Conservation (phyloP, 257 asterid species). For the Salvia rosmarinus region DNA sequence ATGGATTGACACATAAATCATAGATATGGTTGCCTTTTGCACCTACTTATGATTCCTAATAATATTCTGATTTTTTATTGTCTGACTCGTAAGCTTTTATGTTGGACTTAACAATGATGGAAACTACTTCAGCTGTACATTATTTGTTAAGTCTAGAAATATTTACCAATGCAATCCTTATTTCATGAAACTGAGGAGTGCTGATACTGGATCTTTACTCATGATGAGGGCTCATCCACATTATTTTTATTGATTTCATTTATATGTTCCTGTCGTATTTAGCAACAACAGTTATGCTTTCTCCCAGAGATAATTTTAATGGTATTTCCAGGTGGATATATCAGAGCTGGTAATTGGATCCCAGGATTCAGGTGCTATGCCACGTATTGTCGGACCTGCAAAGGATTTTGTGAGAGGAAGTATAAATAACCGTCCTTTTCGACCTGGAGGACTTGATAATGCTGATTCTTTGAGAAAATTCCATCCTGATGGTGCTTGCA, state of each 20-base stretch:
- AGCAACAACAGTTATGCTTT: slow-evolving; percentile 9
- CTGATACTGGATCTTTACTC: slow-evolving; percentile 8
- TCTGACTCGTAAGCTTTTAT: neutral
- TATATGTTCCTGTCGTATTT: slow-evolving; percentile 22
- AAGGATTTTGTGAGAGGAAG: slow-evolving; percentile 96
- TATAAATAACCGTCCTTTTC: slow-evolving; percentile 83
- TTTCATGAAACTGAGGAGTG: neutral
- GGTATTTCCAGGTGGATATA: slow-evolving; percentile 65
- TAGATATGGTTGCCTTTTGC: slow-evolving; percentile 4
- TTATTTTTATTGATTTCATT: slow-evolving; percentile 23
- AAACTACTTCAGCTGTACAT: slow-evolving; percentile 21
- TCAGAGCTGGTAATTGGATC: slow-evolving; percentile 72
- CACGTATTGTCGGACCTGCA: slow-evolving; percentile 86
- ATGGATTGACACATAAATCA: neutral
- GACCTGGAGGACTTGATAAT: slow-evolving; percentile 85
- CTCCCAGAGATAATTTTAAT: slow-evolving; percentile 32
- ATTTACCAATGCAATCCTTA: neutral
- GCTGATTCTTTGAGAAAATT: slow-evolving; percentile 65
- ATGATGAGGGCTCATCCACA: neutral
- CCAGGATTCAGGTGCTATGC: slow-evolving; percentile 77
- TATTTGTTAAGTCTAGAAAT: slow-evolving; percentile 1
- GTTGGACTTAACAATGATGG: slow-evolving; percentile 21
- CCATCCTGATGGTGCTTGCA: slow-evolving; percentile 79
- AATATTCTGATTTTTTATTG: slow-evolving; percentile 5
- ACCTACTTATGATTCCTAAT: slow-evolving; percentile 1